These are phyloP conservation scores for Maudiozyma humilis DNA, from an alignment of 1,139 yeast genomes.

Conservation along the genomic window DNA sequence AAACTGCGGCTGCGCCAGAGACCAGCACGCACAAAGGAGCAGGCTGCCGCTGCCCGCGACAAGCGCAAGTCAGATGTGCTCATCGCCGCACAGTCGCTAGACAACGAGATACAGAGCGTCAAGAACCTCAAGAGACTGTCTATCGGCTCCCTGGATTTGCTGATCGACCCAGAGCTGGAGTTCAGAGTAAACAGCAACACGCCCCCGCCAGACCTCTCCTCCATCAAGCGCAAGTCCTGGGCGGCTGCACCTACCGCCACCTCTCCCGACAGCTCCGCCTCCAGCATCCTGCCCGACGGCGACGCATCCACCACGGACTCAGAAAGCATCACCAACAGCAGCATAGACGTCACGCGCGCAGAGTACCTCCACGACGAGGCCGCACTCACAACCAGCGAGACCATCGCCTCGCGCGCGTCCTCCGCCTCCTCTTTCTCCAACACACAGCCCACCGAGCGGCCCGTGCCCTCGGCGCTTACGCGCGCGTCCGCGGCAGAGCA, in stretches of 20 bases:
- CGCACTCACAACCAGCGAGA: not conserved
- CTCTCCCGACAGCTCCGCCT: not conserved
- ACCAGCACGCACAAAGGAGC: not conserved
- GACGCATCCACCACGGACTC: constrained; percentile 1
- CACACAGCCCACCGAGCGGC: not conserved
- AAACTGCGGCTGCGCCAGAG: not conserved
- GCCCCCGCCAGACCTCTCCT: not conserved
- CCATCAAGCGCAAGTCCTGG: constrained; percentile 12
- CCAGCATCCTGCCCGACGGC: not conserved
- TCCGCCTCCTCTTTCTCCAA: not conserved
- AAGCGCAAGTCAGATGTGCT: constrained; percentile 30
- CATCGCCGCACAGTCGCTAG: constrained; percentile 31
- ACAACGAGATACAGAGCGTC: constrained; percentile 28
- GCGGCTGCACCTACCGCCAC: constrained; percentile 4
- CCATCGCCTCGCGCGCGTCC: not conserved
- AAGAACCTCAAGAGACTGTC: constrained; percentile 31
- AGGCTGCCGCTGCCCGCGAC: constrained; percentile 11
- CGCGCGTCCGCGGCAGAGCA: not conserved
- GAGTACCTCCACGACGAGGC: constrained; percentile 18
- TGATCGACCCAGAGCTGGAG: constrained; percentile 31
- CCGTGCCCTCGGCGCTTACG: not conserved
- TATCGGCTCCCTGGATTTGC: constrained; percentile 31
- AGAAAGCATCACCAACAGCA: constrained; percentile 2
- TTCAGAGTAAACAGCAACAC: constrained; percentile 15
- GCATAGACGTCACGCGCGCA: constrained; percentile 20